Evolutionary conservation across 192 early-diverging fungal species (phyloP).

Genomic region (Allomyces javanicus): DNA sequence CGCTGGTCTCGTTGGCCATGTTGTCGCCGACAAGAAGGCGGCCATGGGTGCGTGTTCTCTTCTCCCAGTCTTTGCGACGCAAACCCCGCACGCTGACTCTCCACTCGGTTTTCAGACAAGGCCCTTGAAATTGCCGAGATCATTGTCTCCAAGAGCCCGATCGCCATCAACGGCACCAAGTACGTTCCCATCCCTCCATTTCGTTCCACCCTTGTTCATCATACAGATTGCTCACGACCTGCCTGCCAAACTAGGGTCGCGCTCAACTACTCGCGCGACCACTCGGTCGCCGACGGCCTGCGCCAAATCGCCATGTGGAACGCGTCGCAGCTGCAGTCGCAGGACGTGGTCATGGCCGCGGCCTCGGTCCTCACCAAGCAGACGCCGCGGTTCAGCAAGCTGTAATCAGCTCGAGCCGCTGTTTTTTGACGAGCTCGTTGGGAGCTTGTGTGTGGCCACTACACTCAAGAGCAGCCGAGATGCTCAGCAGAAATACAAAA

Average conservation of each 20-base stretch:
- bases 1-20: slow-evolving; percentile 37
- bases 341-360: slow-evolving; percentile 7
- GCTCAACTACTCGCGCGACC: slow-evolving; percentile 83
- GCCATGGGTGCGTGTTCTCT: slow-evolving; percentile 10
- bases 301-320: slow-evolving; percentile 81
- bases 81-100: not conserved
- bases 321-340: slow-evolving; percentile 54
- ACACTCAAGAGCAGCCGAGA: no score
- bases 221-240: not conserved
- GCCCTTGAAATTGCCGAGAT: slow-evolving; percentile 46
- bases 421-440: no score
- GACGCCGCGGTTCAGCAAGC: not conserved
- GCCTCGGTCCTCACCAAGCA: slow-evolving; percentile 2
- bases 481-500: no score
- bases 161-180: slow-evolving; percentile 73
- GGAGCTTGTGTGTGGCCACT: no score
- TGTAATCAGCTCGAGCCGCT: not conserved
- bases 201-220: not conserved
- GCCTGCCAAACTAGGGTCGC: slow-evolving; percentile 23
- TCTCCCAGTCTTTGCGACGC: not conserved
- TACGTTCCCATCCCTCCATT: slow-evolving; percentile 10
- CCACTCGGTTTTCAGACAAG: slow-evolving; percentile 17
- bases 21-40: slow-evolving; percentile 13
- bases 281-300: slow-evolving; percentile 70
- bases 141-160: slow-evolving; percentile 78